Conservation (phyloP, 2,329 filamentous ascomycete genomes). For the Sordariomycetes sp. region DNA sequence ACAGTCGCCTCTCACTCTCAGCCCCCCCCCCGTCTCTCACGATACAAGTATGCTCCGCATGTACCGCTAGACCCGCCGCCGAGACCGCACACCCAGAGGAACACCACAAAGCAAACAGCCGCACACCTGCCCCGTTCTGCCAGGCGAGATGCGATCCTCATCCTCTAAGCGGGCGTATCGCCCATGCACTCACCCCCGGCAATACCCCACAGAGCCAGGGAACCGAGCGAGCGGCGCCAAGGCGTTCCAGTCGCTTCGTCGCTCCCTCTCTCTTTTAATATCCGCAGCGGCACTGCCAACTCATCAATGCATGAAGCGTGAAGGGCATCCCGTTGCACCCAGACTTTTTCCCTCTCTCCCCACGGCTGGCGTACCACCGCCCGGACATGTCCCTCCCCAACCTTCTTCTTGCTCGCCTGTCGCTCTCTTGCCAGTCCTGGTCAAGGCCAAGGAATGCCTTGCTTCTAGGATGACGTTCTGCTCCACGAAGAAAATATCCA, state of each 20-base stretch:
- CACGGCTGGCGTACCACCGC: neutral
- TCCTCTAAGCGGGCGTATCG: neutral
- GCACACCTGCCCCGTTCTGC: neutral
- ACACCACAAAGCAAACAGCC: neutral
- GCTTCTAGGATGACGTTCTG: too few relatives aligned
- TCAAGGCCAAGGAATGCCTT: neutral
- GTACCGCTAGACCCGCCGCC: too few relatives aligned
- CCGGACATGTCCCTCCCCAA: neutral
- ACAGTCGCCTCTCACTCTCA: too few relatives aligned
- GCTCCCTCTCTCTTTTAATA: constrained; percentile 8
- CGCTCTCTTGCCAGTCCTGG: neutral
- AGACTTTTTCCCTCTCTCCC: neutral
- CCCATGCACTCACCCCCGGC: neutral
- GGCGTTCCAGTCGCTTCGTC: neutral
- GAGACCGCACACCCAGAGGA: neutral
- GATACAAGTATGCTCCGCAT: too few relatives aligned
- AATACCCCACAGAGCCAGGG: neutral
- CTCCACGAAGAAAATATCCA: too few relatives aligned
- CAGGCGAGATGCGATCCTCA: neutral
- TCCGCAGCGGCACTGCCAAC: constrained; percentile 16
- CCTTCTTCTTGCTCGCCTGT: neutral
- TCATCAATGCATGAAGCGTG: constrained; percentile 6
- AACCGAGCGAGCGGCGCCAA: neutral
- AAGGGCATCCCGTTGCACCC: neutral
- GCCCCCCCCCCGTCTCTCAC: too few relatives aligned